These are phyloP conservation scores for Flagelloscypha sp. DNA, from an alignment of 768 basidiomycete genomes.

Conservation along the genomic window DNA sequence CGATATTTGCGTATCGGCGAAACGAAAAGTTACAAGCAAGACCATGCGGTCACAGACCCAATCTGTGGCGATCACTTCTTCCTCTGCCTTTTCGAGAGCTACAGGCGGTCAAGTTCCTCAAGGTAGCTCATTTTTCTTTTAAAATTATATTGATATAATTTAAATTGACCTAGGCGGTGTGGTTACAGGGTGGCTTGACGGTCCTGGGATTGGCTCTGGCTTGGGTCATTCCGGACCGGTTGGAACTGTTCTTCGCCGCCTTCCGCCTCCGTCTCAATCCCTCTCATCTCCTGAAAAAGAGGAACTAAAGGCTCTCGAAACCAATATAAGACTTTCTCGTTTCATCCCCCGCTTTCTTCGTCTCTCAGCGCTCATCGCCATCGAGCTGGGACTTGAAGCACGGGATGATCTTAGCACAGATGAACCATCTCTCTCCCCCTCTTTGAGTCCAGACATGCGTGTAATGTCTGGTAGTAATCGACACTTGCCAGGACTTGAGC, in stretches of 20 bases:
- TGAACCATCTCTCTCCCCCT: too few species aligned
- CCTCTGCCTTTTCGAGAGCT: slow-evolving; percentile 37
- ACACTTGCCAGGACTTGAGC: too few species aligned
- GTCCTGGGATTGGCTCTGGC: slow-evolving; percentile 66
- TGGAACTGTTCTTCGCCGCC: slow-evolving; percentile 56
- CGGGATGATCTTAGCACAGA: slow-evolving; percentile 47
- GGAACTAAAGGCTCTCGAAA: slow-evolving; percentile 31
- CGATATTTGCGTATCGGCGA: too few species aligned
- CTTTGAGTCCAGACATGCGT: too few species aligned
- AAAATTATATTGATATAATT: too few species aligned
- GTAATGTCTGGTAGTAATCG: too few species aligned
- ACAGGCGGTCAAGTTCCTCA: slow-evolving; percentile 13
- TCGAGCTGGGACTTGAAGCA: slow-evolving; percentile 67
- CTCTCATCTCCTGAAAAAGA: too few species aligned
- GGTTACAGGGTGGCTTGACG: slow-evolving; percentile 69
- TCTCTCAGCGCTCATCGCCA: slow-evolving; percentile 70
- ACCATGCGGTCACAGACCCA: too few species aligned
- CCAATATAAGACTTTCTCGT: slow-evolving; percentile 58
- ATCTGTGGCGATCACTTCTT: too few species aligned
- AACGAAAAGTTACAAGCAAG: too few species aligned
- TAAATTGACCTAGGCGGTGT: too few species aligned
- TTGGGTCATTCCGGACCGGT: slow-evolving; percentile 45
- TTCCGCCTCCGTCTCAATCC: too few species aligned
- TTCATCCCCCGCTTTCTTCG: slow-evolving; percentile 66
- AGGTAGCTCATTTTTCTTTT: not conserved